Percentiles rank a stretch among this genome's conserved stretches.
Conservation (phyloP, 371 early-diverging fungal species). For the Mucor racemosus region DNA sequence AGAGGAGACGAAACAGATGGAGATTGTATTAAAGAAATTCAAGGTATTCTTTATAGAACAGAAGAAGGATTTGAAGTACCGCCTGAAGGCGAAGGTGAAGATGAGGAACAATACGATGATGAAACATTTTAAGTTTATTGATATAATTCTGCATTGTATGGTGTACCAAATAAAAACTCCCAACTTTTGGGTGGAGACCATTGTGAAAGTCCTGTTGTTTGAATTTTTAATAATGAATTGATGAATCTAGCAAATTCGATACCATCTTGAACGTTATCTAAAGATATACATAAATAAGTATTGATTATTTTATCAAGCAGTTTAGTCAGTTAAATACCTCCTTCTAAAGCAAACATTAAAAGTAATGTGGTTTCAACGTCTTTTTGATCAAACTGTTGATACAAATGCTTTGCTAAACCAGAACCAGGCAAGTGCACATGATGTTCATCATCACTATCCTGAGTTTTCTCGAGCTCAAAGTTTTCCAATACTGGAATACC, state of each 20-base stretch:
- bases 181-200: slow-evolving; percentile 77
- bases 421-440: slow-evolving; percentile 56
- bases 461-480: slow-evolving; percentile 16
- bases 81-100: slow-evolving; percentile 38
- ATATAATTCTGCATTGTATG: slow-evolving; percentile 43
- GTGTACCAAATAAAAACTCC: slow-evolving; percentile 63
- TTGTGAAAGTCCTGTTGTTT: not conserved
- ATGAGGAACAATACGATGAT: slow-evolving; percentile 48
- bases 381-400: slow-evolving; percentile 18
- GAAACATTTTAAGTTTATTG: slow-evolving; percentile 54
- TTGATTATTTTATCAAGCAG: not conserved
- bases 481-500: slow-evolving; percentile 45
- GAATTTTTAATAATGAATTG: slow-evolving; percentile 46
- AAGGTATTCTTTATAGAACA: slow-evolving; percentile 84
- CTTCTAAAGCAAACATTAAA: slow-evolving; percentile 75
- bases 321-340: slow-evolving; percentile 37
- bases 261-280: slow-evolving; percentile 75
- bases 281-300: not conserved
- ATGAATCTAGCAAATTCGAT: slow-evolving; percentile 62
- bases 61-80: slow-evolving; percentile 67
- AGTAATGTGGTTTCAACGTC: slow-evolving; percentile 52
- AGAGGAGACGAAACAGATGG: slow-evolving; percentile 17
- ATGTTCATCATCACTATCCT: slow-evolving; percentile 8
- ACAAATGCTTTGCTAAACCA: slow-evolving; percentile 57
- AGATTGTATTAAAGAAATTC: slow-evolving; percentile 73